These are phyloP conservation scores for Striga hermonthica DNA, from an alignment of 305 asterid genomes.

Conservation along the genomic window DNA sequence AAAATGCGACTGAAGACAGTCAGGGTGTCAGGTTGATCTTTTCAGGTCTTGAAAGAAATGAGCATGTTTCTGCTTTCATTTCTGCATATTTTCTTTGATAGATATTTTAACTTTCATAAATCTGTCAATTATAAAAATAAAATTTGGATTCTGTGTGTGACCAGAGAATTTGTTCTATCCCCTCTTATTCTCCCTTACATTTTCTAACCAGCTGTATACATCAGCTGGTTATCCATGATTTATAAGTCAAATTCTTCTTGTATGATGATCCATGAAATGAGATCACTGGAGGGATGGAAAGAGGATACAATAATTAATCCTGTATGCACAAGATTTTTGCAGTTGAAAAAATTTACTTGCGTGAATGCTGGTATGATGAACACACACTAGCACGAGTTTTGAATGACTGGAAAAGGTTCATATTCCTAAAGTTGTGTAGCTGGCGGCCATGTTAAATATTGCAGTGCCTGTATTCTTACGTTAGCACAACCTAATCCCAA, in stretches of 20 bases:
- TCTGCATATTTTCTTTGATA: conserved; percentile 11
- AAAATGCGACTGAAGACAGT: conserved; percentile 71
- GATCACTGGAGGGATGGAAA: neutral
- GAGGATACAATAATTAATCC: neutral
- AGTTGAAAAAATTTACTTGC: no score
- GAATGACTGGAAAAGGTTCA: neutral
- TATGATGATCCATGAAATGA: conserved; percentile 10
- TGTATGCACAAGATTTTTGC: no score
- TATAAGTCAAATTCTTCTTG: neutral
- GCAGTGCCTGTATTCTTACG: neutral
- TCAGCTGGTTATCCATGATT: conserved; percentile 21
- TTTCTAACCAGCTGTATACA: neutral
- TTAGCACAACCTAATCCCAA: neutral
- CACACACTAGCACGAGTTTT: no score
- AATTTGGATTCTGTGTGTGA: conserved; percentile 22
- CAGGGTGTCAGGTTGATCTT: conserved; percentile 67
- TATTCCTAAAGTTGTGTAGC: neutral
- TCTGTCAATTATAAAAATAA: neutral
- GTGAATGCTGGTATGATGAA: no score
- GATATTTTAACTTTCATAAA: conserved; percentile 9
- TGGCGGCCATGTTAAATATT: neutral
- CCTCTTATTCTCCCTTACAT: neutral
- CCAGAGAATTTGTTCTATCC: neutral
- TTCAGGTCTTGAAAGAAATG: conserved; percentile 13
- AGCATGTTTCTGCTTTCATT: neutral